Conservation (phyloP, 2,329 filamentous ascomycete genomes). For the Purpureocillium lavendulum region DNA sequence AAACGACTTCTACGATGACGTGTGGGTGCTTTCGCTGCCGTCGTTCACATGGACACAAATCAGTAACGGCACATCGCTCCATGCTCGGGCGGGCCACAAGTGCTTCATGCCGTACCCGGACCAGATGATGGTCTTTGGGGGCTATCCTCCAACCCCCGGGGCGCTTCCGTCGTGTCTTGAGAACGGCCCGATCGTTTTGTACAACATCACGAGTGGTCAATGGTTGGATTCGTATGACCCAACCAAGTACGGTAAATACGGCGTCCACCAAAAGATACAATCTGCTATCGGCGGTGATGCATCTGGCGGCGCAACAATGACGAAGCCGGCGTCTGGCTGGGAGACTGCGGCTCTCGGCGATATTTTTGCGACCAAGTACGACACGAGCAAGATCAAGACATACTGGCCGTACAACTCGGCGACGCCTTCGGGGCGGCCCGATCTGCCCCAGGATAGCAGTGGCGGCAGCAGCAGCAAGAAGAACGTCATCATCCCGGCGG, state of each 20-base stretch:
- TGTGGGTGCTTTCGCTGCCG: conserved; percentile 75
- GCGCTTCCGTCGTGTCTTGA: conserved; percentile 33
- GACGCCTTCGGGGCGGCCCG: conserved; percentile 9
- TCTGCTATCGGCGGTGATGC: conserved; percentile 59
- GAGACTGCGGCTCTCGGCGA: conserved; percentile 34
- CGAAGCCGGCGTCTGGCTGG: conserved; percentile 53
- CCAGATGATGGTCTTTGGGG: conserved; percentile 73
- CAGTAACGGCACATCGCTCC: conserved; percentile 35
- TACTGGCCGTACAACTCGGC: conserved; percentile 49
- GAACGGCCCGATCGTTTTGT: conserved; percentile 51
- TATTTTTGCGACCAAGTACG: conserved; percentile 49
- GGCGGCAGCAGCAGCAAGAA: conserved; percentile 14
- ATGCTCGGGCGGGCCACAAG: conserved; percentile 61
- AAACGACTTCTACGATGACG: conserved; percentile 48
- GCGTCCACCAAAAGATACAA: conserved; percentile 56
- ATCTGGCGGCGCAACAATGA: conserved; percentile 61
- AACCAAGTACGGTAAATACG: conserved; percentile 53
- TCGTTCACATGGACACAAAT: conserved; percentile 69
- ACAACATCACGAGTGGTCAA: conserved; percentile 60
- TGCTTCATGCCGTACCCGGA: conserved; percentile 70
- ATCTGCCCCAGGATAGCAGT: conserved; percentile 2
- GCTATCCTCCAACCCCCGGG: conserved; percentile 37
- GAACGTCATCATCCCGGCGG: conserved; percentile 8
- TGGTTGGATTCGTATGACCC: conserved; percentile 70
- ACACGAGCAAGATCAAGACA: conserved; percentile 44